Evolutionary conservation across 441 rosid genomes (phyloP).

Genomic region (Isatis lusitanica): DNA sequence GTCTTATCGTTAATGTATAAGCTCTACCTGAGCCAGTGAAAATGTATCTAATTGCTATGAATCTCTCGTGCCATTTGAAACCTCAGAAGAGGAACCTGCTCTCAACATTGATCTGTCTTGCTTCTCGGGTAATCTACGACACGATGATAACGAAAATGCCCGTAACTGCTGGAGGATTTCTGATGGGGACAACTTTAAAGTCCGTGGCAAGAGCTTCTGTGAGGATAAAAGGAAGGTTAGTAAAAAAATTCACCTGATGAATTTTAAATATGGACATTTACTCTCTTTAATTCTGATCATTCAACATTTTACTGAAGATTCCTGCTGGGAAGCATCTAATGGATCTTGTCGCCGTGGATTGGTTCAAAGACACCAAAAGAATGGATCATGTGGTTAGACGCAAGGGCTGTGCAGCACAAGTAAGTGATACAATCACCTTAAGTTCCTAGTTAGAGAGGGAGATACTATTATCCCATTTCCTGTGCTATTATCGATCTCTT

Average conservation of each 20-base stretch:
- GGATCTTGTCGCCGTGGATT: conserved; percentile 99
- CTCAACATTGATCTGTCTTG: conserved; percentile 81
- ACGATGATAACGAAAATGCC: conserved; percentile 81
- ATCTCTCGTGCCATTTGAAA: conserved; percentile 42
- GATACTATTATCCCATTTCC: neutral
- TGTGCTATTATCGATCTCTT: neutral
- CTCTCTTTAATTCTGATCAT: conserved; percentile 1
- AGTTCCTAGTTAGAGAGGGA: neutral
- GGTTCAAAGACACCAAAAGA: conserved; percentile 97
- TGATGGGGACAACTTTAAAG: conserved; percentile 90
- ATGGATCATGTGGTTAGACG: conserved; percentile 96
- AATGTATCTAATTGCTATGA: conserved; percentile 11
- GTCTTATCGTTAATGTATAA: neutral
- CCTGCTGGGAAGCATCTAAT: conserved; percentile 95
- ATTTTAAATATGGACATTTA: neutral
- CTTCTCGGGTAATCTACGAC: conserved; percentile 83
- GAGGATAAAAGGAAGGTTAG: conserved; percentile 85
- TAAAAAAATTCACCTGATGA: conserved; percentile 16
- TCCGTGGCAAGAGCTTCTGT: conserved; percentile 93
- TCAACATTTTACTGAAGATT: conserved; percentile 49
- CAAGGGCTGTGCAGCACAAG: conserved; percentile 96
- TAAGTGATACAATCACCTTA: conserved; percentile 36
- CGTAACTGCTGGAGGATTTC: conserved; percentile 93
- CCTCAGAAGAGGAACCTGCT: conserved; percentile 66
- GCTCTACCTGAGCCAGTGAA: neutral